phyloP scores from a whole-genome alignment of 495 filamentous ascomycete genomes.

The Podospora didyma region DNA sequence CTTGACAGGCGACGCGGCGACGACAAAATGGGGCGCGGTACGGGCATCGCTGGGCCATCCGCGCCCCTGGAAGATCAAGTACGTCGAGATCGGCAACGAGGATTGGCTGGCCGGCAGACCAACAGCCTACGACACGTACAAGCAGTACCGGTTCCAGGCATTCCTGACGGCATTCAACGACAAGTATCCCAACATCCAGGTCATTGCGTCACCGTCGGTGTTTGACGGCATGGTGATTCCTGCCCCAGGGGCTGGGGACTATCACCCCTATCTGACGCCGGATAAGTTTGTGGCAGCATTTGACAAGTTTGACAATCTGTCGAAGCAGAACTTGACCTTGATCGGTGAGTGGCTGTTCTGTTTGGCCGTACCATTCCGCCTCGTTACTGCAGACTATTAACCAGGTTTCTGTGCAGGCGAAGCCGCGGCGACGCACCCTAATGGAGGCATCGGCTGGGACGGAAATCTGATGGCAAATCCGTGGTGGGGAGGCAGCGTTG shows the following conservation, averaged over 20 bases:
- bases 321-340: constrained; percentile 25
- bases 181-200: constrained; percentile 58
- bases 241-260: constrained; percentile 40
- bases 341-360: constrained; percentile 28
- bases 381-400: neutral
- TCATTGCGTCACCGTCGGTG: constrained; percentile 50
- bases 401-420: constrained; percentile 28
- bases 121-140: constrained; percentile 40
- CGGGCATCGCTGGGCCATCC: constrained; percentile 54
- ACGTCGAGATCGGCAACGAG: constrained; percentile 66
- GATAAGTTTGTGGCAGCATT: constrained; percentile 31
- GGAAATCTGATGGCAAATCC: constrained; percentile 31
- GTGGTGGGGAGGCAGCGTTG: constrained; percentile 57
- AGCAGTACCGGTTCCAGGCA: constrained; percentile 50
- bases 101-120: constrained; percentile 50
- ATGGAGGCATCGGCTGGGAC: constrained; percentile 46
- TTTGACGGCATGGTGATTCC: constrained; percentile 38
- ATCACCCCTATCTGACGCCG: constrained; percentile 35
- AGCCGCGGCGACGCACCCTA: constrained; percentile 53
- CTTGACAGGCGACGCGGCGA: constrained; percentile 50
- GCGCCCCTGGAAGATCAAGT: constrained; percentile 54
- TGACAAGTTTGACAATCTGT: constrained; percentile 44
- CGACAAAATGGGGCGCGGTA: constrained; percentile 55
- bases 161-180: constrained; percentile 55
- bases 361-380: too few species aligned